These are phyloP conservation scores for Apiospora hydei DNA, from an alignment of 2,329 filamentous ascomycete species.

Conservation along the genomic window DNA sequence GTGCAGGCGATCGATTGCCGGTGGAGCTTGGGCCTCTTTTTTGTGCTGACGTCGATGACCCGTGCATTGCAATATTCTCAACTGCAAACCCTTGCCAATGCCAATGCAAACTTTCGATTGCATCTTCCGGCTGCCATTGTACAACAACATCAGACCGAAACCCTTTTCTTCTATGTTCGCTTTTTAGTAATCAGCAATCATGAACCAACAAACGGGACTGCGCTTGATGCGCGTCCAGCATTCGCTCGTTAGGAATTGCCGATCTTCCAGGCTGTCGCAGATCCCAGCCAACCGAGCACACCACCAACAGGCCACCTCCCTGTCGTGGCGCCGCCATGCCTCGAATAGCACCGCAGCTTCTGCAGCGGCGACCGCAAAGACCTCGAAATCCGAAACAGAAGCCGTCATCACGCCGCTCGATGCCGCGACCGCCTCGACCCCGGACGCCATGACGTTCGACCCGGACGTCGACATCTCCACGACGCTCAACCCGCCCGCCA, in stretches of 20 bases:
- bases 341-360: neutral
- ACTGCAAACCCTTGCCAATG: neutral
- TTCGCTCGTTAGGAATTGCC: conserved; percentile 21
- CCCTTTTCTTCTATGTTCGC: neutral
- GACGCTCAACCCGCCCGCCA: conserved; percentile 72
- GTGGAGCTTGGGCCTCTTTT: conserved; percentile 24
- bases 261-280: neutral
- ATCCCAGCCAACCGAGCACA: neutral
- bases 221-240: conserved; percentile 25
- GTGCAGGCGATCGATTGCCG: neutral
- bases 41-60: conserved; percentile 28
- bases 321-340: conserved; percentile 10
- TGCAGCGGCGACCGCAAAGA: neutral
- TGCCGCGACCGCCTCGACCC: conserved; percentile 22
- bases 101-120: neutral
- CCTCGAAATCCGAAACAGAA: conserved; percentile 16
- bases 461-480: conserved; percentile 33
- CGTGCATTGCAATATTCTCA: conserved; percentile 11
- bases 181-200: neutral
- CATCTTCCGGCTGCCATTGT: conserved; percentile 15
- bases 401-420: conserved; percentile 27
- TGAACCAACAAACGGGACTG: conserved; percentile 27
- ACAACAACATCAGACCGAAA: neutral
- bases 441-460: conserved; percentile 13
- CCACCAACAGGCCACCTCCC: neutral